Base-by-base conservation (phyloP, 768 basidiomycete genomes). In the Mycena sanguinolenta region DNA sequence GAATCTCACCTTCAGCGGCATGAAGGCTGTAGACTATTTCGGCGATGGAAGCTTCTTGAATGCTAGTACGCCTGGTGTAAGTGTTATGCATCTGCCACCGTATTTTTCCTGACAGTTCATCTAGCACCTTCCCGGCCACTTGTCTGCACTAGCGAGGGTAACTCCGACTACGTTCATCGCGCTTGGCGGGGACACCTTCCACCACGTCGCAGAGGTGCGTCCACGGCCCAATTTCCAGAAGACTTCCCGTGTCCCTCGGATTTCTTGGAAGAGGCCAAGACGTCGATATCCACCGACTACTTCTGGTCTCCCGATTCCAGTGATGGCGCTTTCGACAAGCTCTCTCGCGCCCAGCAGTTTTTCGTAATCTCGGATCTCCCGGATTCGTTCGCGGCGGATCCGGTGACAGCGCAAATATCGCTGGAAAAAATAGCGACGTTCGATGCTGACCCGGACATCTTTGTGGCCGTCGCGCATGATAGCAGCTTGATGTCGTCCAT, bases 41-140 rank as follows among this genome's bases (percentile, higher is more conserved):
- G 58, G 42, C 17, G 58, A 59, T 17, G 67, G 67, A 38, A 61
- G 72, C 60, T 68, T 72, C 28, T 44, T 73, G 10, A 28, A 73
- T 21, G n/a, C n/a, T n/a, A n/a, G n/a, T n/a, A 65, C 65, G 10
- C 65, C 72, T 39, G 72, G 72, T 27, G 71, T 69, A 32, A 58
- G 64, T 58, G 32, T 4, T 55, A 14, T n/a, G 6, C 12, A 36
- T 23, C 17, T 17, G 4, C 4, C 34, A 16, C 32, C 2, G 21
- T 2, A 5, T 2, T 32, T 23, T 64, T 23, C 38, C 36, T 58
- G 23, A 63, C 23, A 27, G 30, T 14, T 10, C 12, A 14, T 17
- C 27, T 27, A 73, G 72, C 72, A 70, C 39, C 21, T 65, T 16
- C 21, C 42, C 9, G 71, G 71, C 2, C 72, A 73, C 54, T 13